phyloP scores from a whole-genome alignment of 805 yeast genomes.

The Ogataea sp. region DNA sequence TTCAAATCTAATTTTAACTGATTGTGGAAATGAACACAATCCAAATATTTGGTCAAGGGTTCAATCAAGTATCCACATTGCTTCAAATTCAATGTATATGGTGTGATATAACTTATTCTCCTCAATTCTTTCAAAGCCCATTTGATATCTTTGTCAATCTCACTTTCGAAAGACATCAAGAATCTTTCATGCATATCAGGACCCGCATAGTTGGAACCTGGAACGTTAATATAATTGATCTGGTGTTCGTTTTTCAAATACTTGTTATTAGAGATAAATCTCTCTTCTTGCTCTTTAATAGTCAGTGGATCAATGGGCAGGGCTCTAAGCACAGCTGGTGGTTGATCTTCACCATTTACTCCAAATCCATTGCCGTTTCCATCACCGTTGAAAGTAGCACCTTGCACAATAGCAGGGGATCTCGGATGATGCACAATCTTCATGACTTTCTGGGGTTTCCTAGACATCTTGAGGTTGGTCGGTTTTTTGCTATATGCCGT shows the following conservation, averaged over 20 bases:
- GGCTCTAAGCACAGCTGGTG: conserved; percentile 6
- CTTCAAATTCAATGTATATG: conserved; percentile 33
- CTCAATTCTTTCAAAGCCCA: conserved; percentile 60
- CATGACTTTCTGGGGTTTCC: too few relatives aligned
- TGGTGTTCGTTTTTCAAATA: conserved; percentile 22
- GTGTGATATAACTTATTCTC: conserved; percentile 32
- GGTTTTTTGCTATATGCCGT: too few relatives aligned
- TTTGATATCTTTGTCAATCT: conserved; percentile 56
- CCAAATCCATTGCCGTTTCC: background rate
- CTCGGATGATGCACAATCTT: too few relatives aligned
- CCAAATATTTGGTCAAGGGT: conserved; percentile 15
- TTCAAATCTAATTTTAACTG: conserved; percentile 2
- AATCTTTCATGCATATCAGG: conserved; percentile 58
- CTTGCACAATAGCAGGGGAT: too few relatives aligned
- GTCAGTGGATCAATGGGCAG: conserved; percentile 25
- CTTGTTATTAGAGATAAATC: conserved; percentile 21
- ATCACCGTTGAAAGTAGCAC: too few relatives aligned
- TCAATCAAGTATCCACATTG: conserved; percentile 33
- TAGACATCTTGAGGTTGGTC: too few relatives aligned
- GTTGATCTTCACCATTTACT: background rate
- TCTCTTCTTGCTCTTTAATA: conserved; percentile 25
- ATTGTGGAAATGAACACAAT: conserved; percentile 11
- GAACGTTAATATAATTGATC: conserved; percentile 21
- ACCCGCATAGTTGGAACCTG: conserved; percentile 40
- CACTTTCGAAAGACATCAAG: conserved; percentile 60